Base-by-base conservation (phyloP, 768 basidiomycete genomes). In the Roridomyces roridus region DNA sequence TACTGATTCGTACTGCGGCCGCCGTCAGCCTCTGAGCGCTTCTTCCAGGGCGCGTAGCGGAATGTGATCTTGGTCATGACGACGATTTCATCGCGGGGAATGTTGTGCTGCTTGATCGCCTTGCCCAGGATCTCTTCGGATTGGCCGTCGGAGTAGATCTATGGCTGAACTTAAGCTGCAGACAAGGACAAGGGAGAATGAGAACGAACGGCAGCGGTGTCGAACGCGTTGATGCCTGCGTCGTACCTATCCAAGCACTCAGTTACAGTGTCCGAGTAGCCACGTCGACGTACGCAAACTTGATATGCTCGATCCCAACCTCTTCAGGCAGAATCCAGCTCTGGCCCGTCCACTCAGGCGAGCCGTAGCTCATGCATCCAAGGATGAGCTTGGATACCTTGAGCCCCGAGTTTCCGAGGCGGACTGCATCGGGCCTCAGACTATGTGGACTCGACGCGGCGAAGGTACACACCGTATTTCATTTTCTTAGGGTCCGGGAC, bases 21-120 rank as follows among this genome's bases (percentile, higher is more conserved):
- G 0, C 69, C 63, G 29, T 69, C 39, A 2, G 39, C 21, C n/a
- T 42, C 35, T 31, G 57, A 9, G 39, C 26, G 67, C 9, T 34
- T 50, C 55, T 24, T 20, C 31, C 3, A 48, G 57, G n/a, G 65
- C 14, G 1, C 63, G 59, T 39, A 63, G 72, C 8, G 49, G 8
- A 79, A 73, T 10, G 68, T 59, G 18, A 80, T 83, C 75, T 93
- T 92, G 55, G 91, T 91, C 77, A 92, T 80, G 15, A 92, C 81
- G 18, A 93, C 89, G 45, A 92, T 84, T 61, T 87, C 83, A 9
- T 87, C 86, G 1, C 90, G 82, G 17, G 88, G 88, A 11, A 89
- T 74, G 20, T 85, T 68, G 55, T 46, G 39, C 46, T 55, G 31
- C 53, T 55, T 55, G 45, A 47, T 55, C 1, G 53, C 53, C 12